Evolutionary conservation across 1,284 basidiomycete species (phyloP).

Genomic region (Ceratobasidium theobromae): DNA sequence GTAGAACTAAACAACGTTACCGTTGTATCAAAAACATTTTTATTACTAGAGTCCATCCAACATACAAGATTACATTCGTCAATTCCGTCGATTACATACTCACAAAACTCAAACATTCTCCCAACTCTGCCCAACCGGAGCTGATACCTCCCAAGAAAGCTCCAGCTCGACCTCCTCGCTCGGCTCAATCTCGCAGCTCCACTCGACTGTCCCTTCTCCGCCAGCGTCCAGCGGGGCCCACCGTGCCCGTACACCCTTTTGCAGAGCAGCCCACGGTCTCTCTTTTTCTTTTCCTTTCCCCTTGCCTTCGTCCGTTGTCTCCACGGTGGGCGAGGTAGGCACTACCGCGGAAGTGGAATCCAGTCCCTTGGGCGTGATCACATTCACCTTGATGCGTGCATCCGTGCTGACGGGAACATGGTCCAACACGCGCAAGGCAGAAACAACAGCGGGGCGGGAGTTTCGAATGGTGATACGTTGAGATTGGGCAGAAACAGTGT

Average conservation of each 20-base stretch:
- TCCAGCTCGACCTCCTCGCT: slow-evolving; percentile 34
- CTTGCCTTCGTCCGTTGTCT: neutral
- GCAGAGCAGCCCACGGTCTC: neutral
- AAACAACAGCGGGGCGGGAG: slow-evolving; percentile 32
- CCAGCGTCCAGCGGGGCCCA: slow-evolving; percentile 31
- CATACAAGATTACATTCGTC: too few species aligned
- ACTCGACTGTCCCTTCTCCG: slow-evolving; percentile 38
- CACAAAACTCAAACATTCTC: too few species aligned
- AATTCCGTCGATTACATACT: too few species aligned
- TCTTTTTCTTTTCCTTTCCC: too few species aligned
- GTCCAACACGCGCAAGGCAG: slow-evolving; percentile 37
- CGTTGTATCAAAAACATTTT: too few species aligned
- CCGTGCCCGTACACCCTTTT: slow-evolving; percentile 31
- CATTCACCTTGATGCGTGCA: slow-evolving; percentile 37
- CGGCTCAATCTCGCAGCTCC: slow-evolving; percentile 34
- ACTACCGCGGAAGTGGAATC: neutral
- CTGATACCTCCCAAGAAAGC: slow-evolving; percentile 37
- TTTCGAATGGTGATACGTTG: too few species aligned
- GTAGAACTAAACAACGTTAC: too few species aligned
- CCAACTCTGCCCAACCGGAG: slow-evolving; percentile 35
- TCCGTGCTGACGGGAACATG: slow-evolving; percentile 38
- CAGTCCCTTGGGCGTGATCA: slow-evolving; percentile 35
- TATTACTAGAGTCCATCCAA: too few species aligned
- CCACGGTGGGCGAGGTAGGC: too few species aligned
- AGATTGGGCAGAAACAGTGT: too few species aligned